Conservation (phyloP, 2,329 filamentous ascomycete species). For the Xylariaceae sp. region DNA sequence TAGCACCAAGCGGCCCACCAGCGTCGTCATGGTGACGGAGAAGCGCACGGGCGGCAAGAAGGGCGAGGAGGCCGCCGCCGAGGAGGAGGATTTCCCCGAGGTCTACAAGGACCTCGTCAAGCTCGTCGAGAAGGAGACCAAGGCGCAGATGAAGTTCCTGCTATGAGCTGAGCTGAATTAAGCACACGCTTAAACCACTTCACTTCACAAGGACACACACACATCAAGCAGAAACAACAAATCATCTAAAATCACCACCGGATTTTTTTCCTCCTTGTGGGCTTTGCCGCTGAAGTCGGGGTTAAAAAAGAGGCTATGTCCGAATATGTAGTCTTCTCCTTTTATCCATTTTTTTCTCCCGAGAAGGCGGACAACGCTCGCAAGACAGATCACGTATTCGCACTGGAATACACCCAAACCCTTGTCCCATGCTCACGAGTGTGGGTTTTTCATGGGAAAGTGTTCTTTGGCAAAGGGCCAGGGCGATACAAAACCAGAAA, state of each 20-base stretch:
- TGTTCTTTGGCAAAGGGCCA: no score
- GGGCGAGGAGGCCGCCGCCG: constrained; percentile 44
- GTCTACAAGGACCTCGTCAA: constrained; percentile 61
- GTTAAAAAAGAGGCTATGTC: neutral
- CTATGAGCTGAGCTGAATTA: constrained; percentile 27
- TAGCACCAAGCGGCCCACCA: constrained; percentile 92
- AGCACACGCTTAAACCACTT: neutral
- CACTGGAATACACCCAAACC: no score
- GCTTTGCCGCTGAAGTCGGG: no score
- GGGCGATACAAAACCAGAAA: no score
- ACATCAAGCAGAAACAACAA: neutral
- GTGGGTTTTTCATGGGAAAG: no score
- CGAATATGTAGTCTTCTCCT: no score
- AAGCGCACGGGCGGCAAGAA: constrained; percentile 37
- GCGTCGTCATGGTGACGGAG: constrained; percentile 83
- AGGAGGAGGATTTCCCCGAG: constrained; percentile 57
- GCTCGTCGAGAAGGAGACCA: constrained; percentile 59
- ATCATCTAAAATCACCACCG: neutral
- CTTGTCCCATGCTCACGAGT: no score
- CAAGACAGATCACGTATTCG: no score
- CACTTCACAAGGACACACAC: neutral
- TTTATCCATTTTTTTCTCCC: no score
- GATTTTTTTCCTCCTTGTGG: neutral
- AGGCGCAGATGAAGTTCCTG: constrained; percentile 44
- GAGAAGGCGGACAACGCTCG: no score